A percentile compares a stretch with the other conserved stretches of the same genome.
These are phyloP conservation scores for Tuber melanosporum DNA, from an alignment of 495 filamentous ascomycete genomes.

Conservation along the genomic window DNA sequence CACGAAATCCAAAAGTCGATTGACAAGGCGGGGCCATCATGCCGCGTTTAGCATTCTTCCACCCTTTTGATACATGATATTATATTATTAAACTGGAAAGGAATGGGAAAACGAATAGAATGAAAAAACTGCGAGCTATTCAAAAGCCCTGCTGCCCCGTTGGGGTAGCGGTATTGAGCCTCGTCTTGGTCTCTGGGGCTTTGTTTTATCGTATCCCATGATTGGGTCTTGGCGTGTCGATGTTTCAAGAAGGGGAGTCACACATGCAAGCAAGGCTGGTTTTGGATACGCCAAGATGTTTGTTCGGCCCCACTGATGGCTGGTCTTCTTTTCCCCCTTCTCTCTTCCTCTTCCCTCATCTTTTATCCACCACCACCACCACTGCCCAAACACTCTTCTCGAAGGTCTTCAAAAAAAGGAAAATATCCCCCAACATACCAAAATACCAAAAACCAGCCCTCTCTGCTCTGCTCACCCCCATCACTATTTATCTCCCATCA, in stretches of 20 bases:
- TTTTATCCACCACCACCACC: neutral
- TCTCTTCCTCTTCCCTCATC: slow-evolving; percentile 3
- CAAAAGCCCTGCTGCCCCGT: neutral
- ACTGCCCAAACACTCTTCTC: neutral
- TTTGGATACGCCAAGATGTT: neutral
- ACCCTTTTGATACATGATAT: neutral
- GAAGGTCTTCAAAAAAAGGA: neutral
- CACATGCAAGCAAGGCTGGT: neutral
- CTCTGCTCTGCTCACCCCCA: neutral
- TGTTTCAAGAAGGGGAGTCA: neutral
- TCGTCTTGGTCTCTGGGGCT: neutral
- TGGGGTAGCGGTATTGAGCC: neutral
- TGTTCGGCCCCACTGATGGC: neutral
- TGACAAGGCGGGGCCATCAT: neutral
- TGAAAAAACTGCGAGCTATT: neutral
- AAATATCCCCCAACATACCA: neutral
- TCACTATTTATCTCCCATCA: neutral
- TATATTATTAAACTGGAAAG: neutral
- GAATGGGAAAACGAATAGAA: neutral
- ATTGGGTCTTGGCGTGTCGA: neutral
- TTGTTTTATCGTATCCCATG: neutral
- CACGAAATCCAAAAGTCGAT: neutral
- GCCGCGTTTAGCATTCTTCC: neutral
- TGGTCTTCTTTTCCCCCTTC: neutral
- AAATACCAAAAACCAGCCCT: neutral